phyloP scores from a whole-genome alignment of 352 stramenopile species.

The Phytophthora pini region DNA sequence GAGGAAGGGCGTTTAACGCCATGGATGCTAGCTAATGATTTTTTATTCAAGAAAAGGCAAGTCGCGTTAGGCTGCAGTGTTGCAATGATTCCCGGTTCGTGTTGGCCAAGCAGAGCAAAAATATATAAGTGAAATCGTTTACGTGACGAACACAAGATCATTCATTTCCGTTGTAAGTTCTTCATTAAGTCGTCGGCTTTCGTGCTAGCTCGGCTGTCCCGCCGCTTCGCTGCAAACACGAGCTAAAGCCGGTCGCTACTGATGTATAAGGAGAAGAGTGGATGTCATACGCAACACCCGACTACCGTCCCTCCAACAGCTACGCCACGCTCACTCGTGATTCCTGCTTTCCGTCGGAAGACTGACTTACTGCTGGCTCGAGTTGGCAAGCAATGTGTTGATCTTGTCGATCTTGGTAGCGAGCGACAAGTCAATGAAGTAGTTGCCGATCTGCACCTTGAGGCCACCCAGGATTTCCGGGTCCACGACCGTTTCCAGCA shows the following conservation, averaged over 20 bases:
- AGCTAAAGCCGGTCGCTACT: conserved; percentile 20
- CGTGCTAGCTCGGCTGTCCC: conserved; percentile 9
- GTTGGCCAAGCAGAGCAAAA: too few relatives aligned
- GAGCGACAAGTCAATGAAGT: conserved; percentile 97
- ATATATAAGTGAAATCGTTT: too few relatives aligned
- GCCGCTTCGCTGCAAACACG: conserved; percentile 10
- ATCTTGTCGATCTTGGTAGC: conserved; percentile 96
- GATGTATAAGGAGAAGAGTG: conserved; percentile 2
- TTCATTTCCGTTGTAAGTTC: conserved; percentile 37
- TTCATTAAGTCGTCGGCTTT: conserved; percentile 35
- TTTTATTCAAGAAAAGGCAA: conserved; percentile 37
- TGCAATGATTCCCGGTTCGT: background rate
- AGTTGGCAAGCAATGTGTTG: conserved; percentile 83
- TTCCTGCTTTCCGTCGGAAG: conserved; percentile 2
- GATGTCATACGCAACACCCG: background rate
- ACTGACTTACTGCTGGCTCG: conserved; percentile 52
- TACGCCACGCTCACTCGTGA: conserved; percentile 29
- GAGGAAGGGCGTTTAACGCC: conserved; percentile 14
- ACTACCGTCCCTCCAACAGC: conserved; percentile 13
- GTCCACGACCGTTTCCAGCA: conserved; percentile 93
- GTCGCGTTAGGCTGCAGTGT: conserved; percentile 16
- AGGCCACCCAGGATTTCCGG: conserved; percentile 95
- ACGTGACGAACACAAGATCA: conserved; percentile 23
- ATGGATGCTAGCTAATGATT: conserved; percentile 36
- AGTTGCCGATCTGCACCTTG: conserved; percentile 98